Evolutionary conservation across 1,139 yeast genomes (phyloP), one percentile per base, ranked within the genome.

Genomic region (Williopsis jadinii): DNA sequence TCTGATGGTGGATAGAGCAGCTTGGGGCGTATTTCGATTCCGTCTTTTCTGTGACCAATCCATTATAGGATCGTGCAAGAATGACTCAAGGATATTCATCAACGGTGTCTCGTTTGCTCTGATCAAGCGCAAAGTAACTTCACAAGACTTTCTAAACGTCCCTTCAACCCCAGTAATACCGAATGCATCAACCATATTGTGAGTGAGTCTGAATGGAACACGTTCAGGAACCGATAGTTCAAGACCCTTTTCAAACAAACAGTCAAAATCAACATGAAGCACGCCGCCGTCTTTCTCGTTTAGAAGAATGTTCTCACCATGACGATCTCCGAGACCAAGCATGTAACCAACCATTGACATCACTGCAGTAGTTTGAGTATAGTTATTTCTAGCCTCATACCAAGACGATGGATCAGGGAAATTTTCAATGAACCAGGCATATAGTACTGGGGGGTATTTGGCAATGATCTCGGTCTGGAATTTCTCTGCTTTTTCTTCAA

Each of bases 321-420:
- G 99, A 28, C 99, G 71, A 61, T 94, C 99, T 15, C 99, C 99
- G 39, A 94, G 71, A 8, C 95, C 94, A 36, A 84, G 70, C 43
- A 92, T 79, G 58, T 85, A 87, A 0, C 99, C 98, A 8, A 92
- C 95, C 69, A 94, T 88, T 0, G 97, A 90, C 98, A 94, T 94
- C 0, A 90, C 98, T 0, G 97, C 97, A 27, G 86, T 68, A 0
- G 96, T 80, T 41, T 95, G 69, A 0, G 86, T 79, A 58, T 77
- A 94, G 27, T 72, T 68, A 38, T 80, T 80, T 43, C 97, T 68
- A 1, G 94, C 86, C 39, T 73, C 72, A 48, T 87, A 82, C 98
- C 98, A 94, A 1, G 78, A 69, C 11, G 81, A 74, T 0, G 98
- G 97, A 50, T 90, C 95, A 0, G 97, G 87, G 55, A 88, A 90